Percentiles rank a stretch among this genome's conserved stretches.
These are phyloP conservation scores for Chondrus crispus DNA, from an alignment of 23 red algal genomes.

Conservation along the genomic window DNA sequence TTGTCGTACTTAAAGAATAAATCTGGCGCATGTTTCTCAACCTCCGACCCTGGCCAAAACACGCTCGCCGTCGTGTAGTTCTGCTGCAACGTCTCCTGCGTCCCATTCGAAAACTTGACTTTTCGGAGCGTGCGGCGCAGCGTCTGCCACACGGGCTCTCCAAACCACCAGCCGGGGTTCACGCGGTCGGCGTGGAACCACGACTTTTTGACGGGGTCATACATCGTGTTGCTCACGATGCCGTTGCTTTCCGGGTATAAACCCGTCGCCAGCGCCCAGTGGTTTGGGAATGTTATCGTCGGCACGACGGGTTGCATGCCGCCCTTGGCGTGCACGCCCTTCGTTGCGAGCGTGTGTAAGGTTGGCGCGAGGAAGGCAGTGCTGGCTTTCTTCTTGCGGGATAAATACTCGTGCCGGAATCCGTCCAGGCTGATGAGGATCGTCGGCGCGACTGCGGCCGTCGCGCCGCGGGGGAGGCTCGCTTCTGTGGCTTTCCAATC, in stretches of 20 bases:
- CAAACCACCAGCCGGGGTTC: conserved; percentile 58
- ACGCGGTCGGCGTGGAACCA: conserved; percentile 56
- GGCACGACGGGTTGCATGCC: conserved; percentile 86
- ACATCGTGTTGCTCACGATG: conserved; percentile 72
- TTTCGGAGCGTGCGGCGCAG: conserved; percentile 1
- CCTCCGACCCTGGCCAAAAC: conserved; percentile 76
- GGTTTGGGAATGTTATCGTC: conserved; percentile 72
- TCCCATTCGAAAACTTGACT: not conserved
- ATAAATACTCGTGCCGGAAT: conserved; percentile 73
- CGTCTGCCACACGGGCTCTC: conserved; percentile 74
- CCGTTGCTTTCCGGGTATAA: conserved; percentile 66
- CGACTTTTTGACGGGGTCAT: conserved; percentile 30
- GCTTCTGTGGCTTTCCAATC: no score
- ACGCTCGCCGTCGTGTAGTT: conserved; percentile 48
- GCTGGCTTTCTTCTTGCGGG: not conserved
- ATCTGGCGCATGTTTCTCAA: conserved; percentile 37
- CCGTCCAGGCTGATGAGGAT: conserved; percentile 79
- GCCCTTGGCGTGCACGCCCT: conserved; percentile 37
- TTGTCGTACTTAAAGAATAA: conserved; percentile 45
- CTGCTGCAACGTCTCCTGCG: not conserved
- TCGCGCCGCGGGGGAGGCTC: no score
- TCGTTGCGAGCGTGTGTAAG: conserved; percentile 11
- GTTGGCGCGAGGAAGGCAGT: conserved; percentile 44
- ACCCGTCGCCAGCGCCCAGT: conserved; percentile 71
- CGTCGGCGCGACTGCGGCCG: not conserved